Conservation (phyloP, 1,284 basidiomycete genomes). For the Blastosporella zonata region DNA sequence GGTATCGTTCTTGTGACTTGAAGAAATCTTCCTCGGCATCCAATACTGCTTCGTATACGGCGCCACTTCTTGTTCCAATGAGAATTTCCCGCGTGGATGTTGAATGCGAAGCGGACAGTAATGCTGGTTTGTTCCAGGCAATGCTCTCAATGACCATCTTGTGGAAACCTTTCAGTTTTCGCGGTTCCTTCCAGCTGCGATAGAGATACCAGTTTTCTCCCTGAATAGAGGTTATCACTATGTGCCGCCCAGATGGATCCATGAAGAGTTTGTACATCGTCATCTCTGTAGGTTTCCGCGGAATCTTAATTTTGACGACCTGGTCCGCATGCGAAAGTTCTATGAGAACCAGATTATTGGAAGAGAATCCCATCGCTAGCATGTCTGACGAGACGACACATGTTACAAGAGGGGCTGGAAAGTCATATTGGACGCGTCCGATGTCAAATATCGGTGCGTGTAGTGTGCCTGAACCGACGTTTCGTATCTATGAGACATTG, state of each 20-base stretch:
- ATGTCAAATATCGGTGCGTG: slow-evolving; percentile 78
- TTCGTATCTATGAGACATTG: slow-evolving; percentile 10
- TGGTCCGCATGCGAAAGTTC: slow-evolving; percentile 82
- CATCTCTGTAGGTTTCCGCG: slow-evolving; percentile 68
- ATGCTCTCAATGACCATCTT: slow-evolving; percentile 89
- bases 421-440: slow-evolving; percentile 84
- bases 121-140: slow-evolving; percentile 87
- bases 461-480: slow-evolving; percentile 32
- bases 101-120: slow-evolving; percentile 60
- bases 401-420: slow-evolving; percentile 76
- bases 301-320: slow-evolving; percentile 74
- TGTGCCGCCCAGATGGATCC: slow-evolving; percentile 90
- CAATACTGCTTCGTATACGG: slow-evolving; percentile 83
- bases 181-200: slow-evolving; percentile 77
- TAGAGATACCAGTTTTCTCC: slow-evolving; percentile 96
- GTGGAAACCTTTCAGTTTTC: slow-evolving; percentile 75
- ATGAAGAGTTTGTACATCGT: slow-evolving; percentile 79
- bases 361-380: slow-evolving; percentile 80
- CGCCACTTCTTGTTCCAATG: slow-evolving; percentile 84
- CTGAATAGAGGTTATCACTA: slow-evolving; percentile 80
- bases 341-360: slow-evolving; percentile 78
- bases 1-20: slow-evolving; percentile 82
- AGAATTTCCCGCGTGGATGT: slow-evolving; percentile 84
- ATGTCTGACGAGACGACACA: slow-evolving; percentile 85
- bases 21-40: slow-evolving; percentile 90